phyloP scores from a whole-genome alignment of 208 protist species.

The Crithidia brevicula region DNA sequence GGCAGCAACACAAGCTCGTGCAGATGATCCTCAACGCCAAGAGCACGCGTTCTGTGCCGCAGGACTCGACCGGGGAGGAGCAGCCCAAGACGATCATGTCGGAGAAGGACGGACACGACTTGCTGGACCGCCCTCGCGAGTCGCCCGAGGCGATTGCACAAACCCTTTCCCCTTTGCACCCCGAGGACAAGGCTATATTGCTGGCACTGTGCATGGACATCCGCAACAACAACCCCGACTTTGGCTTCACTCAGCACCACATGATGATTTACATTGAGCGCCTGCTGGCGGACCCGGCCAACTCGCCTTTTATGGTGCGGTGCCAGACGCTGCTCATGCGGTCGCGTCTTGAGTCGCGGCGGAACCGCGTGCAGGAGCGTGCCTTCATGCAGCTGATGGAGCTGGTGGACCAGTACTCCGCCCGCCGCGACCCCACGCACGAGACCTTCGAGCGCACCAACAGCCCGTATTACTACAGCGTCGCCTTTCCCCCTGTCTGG shows the following conservation, averaged over 20 bases:
- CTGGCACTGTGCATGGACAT: conserved; percentile 88
- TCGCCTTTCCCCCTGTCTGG: conserved; percentile 86
- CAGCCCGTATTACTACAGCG: conserved; percentile 83
- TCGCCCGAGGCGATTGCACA: conserved; percentile 42
- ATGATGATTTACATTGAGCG: conserved; percentile 92
- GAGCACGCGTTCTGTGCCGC: conserved; percentile 42
- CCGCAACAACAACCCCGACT: conserved; percentile 85
- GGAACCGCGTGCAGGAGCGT: conserved; percentile 84
- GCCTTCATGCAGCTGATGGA: conserved; percentile 92
- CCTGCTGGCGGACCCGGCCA: conserved; percentile 74
- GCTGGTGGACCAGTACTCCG: conserved; percentile 83
- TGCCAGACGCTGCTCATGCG: conserved; percentile 76
- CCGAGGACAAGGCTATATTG: conserved; percentile 87
- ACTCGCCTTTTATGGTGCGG: conserved; percentile 78
- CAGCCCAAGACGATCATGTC: conserved; percentile 61
- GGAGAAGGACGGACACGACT: conserved; percentile 85
- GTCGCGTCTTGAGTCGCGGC: conserved; percentile 73
- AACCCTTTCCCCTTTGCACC: conserved; percentile 64
- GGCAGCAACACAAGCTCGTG: conserved; percentile 87
- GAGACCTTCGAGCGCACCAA: conserved; percentile 50
- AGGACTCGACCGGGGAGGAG: conserved; percentile 32
- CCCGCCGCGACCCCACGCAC: conserved; percentile 55
- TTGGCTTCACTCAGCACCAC: conserved; percentile 89
- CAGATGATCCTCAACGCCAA: conserved; percentile 84
- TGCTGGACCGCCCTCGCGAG: conserved; percentile 80